A percentile compares a stretch with the other conserved stretches of the same genome.
Evolutionary conservation across 1,284 basidiomycete species (phyloP).

Genomic region (Cryptococcus floricola): DNA sequence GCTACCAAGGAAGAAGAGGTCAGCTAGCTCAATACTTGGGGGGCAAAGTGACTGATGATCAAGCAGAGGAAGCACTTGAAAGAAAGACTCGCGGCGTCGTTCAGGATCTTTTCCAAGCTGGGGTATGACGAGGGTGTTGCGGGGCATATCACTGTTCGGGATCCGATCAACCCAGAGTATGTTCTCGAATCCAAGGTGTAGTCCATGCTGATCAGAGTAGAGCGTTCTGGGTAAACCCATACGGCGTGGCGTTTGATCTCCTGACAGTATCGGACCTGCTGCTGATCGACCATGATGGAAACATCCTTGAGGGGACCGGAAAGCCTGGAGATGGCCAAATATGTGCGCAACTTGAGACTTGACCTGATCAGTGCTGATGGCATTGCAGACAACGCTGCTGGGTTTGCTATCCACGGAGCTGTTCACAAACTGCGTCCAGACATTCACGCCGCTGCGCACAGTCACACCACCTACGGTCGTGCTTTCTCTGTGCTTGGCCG

Average conservation of each 20-base stretch:
- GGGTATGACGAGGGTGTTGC: constrained; percentile 63
- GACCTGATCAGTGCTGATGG: too few relatives aligned
- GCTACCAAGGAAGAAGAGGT: constrained; percentile 8
- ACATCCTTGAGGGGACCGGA: constrained; percentile 51
- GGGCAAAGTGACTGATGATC: neutral
- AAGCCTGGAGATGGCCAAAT: constrained; percentile 34
- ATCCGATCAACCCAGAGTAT: constrained; percentile 54
- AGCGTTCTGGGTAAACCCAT: constrained; percentile 58
- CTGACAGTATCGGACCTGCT: constrained; percentile 54
- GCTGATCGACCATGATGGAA: constrained; percentile 55
- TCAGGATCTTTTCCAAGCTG: constrained; percentile 50
- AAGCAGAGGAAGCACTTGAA: constrained; percentile 54
- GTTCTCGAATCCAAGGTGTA: neutral
- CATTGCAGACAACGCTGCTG: constrained; percentile 49
- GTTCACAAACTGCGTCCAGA: constrained; percentile 61
- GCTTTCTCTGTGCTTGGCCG: constrained; percentile 60
- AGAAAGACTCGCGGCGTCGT: constrained; percentile 52
- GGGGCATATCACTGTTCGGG: constrained; percentile 63
- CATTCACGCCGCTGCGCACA: constrained; percentile 62
- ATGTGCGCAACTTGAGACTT: constrained; percentile 14
- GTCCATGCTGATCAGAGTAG: neutral
- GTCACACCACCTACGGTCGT: constrained; percentile 61
- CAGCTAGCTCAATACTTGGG: neutral
- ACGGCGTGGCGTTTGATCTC: constrained; percentile 50
- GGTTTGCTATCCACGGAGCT: constrained; percentile 57